Evolutionary conservation across 176 grass and related monocot species (phyloP), one percentile per base, ranked within the genome.

Genomic region (Chloris gayana): DNA sequence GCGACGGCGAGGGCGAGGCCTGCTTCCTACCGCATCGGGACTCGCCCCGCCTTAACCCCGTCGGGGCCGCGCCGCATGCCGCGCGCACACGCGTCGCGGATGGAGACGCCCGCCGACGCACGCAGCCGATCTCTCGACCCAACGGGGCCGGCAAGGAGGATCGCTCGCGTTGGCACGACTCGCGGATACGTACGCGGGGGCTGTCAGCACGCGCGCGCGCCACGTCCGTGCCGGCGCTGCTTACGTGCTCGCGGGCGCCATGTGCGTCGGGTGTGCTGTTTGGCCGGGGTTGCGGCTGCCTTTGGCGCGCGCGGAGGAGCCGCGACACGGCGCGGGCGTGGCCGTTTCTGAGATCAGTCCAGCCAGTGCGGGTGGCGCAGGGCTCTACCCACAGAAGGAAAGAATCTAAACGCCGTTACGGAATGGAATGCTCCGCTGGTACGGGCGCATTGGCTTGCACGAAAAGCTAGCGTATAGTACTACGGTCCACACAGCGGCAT

Each of bases 21-120:
- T n/a, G n/a, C n/a, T n/a, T n/a, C n/a, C 57, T 69, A 78, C 82
- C 86, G 75, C 85, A 62, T 88, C 72, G 89, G 86, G 58, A 88
- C 77, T 85, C 67, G 39, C 50, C 6, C 68, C 45, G 0, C 26
- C 31, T 38, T 49, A 30, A 24, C 53, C 54, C 34, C 50, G 53
- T 21, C 31, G 31, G 29, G n/a, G n/a, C n/a, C 7, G 6, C 22
- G 6, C 17, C 50, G 5, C 21, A 19, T 19, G n/a, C n/a, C n/a
- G 19, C 53, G 21, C 22, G 41, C 56, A 64, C 80, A 73, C 81
- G 61, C 71, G 71, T n/a, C n/a, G n/a, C n/a, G 71, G 18, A 19
- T 19, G 7, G 29, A 19, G 54, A 14, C 2, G 24, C 22, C 0
- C 70, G 29, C 15, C 70, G 32, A 58, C 72, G 14, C 22, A 58